These are phyloP conservation scores for Emmonsia crescens DNA, from an alignment of 2,329 filamentous ascomycete species.

Conservation along the genomic window DNA sequence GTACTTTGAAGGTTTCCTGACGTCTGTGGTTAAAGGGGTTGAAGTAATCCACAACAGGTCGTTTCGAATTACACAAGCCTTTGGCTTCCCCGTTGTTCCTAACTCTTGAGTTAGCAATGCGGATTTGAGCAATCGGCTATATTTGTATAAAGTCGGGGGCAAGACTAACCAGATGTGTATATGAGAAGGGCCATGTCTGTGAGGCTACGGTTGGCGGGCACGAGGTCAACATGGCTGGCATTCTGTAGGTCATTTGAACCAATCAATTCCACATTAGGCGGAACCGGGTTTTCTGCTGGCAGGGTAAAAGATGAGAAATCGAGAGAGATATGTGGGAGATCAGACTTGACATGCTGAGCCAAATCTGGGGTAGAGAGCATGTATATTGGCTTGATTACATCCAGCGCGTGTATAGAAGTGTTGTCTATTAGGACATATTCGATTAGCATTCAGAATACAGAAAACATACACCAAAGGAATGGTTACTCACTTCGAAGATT, in stretches of 20 bases:
- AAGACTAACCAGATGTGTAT: background rate
- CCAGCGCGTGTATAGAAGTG: slow-evolving; percentile 36
- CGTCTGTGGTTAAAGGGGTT: slow-evolving; percentile 27
- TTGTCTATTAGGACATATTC: slow-evolving; percentile 22
- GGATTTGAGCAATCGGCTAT: background rate
- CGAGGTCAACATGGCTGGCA: background rate
- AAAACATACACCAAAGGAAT: background rate
- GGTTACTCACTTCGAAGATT: slow-evolving; percentile 37
- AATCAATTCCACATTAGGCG: background rate
- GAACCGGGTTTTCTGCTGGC: background rate
- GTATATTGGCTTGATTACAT: slow-evolving; percentile 30
- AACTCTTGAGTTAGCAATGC: background rate
- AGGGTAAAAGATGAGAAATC: slow-evolving; percentile 28
- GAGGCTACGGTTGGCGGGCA: background rate
- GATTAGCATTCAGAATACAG: background rate
- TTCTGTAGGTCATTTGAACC: background rate
- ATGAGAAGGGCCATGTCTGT: background rate
- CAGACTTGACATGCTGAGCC: slow-evolving; percentile 23
- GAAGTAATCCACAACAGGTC: slow-evolving; percentile 29
- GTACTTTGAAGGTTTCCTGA: slow-evolving; percentile 31
- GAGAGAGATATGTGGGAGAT: slow-evolving; percentile 28
- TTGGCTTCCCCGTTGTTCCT: slow-evolving; percentile 16
- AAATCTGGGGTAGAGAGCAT: slow-evolving; percentile 38
- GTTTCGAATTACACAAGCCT: slow-evolving; percentile 18
- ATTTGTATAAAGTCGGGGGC: background rate